Base-by-base conservation (phyloP, 1,139 yeast genomes). In the Arxiozyma bovina region DNA sequence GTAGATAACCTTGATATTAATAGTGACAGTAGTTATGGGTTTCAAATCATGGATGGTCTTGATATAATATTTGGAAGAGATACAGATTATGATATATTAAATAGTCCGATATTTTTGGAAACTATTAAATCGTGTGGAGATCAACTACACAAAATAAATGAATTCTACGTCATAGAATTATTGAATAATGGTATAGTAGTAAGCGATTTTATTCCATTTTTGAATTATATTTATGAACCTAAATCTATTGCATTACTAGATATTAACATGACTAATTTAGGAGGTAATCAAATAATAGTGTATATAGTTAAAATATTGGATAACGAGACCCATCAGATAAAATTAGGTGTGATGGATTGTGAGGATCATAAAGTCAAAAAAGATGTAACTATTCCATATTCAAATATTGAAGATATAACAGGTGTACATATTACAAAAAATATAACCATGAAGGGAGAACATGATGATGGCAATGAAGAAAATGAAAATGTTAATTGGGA, bases 1-100 rank as follows among this genome's bases (percentile, higher is more conserved):
- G 55, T 54, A 27, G 53, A 55, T 9, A 55, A 50, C n/a, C 40
- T 58, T 22, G 46, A 53, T 38, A 27, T 57, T 12, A 53, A 51
- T 44, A 48, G 48, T 18, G 51, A 56, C 23, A 38, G 53, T 34
- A 52, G 50, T 30, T 50, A 52, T 17, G 59, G 55, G 17, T 43
- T 52, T 42, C 54, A 56, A 22, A 45, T 60, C 11, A 38, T 52
- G 17, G 34, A 43, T 23, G 54, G 53, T 41, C 48, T 60, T 8
- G 55, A 54, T 12, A 51, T 53, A 17, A 46, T 54, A 22, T 44
- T 60, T n/a, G 40, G 41, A 20, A 15, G 42, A 12, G 40, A 50
- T n/a, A 21, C n/a, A 15, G 15, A 41, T 9, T 20, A 47, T 17
- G 48, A 42, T 23, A 20, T 51, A 25, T 34, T 47, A 12, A 20